These are phyloP conservation scores for Calonectria pseudoturangicola DNA, from an alignment of 2,329 filamentous ascomycete species.

Conservation along the genomic window DNA sequence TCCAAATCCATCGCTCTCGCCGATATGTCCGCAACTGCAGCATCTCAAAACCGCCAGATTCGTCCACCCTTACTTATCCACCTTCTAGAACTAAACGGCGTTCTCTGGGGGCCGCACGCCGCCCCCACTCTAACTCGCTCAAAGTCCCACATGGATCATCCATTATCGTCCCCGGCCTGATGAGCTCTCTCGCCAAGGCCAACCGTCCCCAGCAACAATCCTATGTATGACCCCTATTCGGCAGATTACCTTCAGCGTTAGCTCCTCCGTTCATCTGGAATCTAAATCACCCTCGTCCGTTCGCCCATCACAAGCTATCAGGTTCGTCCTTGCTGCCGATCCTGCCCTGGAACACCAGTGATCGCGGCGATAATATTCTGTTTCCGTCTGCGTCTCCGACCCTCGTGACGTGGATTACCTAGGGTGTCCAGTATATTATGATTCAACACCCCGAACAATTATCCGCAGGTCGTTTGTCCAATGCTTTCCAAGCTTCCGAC, in stretches of 20 bases:
- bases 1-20: not conserved
- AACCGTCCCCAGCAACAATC: conserved; percentile 23
- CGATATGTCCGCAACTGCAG: conserved; percentile 1
- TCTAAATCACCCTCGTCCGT: conserved; percentile 45
- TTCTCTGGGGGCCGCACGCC: conserved; percentile 32
- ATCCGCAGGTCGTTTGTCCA: not conserved
- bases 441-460: conserved; percentile 2
- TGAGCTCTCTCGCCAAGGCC: conserved; percentile 12
- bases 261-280: conserved; percentile 45
- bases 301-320: conserved; percentile 39
- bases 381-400: conserved; percentile 40
- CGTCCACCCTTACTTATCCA: conserved; percentile 32
- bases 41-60: conserved; percentile 18
- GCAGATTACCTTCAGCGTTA: conserved; percentile 50
- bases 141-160: conserved; percentile 26
- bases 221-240: conserved; percentile 47
- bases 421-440: not conserved
- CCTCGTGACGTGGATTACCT: conserved; percentile 32
- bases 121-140: conserved; percentile 40
- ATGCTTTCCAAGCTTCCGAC: conserved; percentile 1
- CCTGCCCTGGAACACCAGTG: conserved; percentile 47
- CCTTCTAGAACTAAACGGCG: conserved; percentile 55
- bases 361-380: conserved; percentile 41
- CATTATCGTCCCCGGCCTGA: conserved; percentile 15
- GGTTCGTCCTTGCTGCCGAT: conserved; percentile 48